Percentiles rank a stretch among this genome's conserved stretches.
These are phyloP conservation scores for Ulota crispa DNA, from an alignment of 225 moss, liverwort and hornwort genomes.

Conservation along the genomic window DNA sequence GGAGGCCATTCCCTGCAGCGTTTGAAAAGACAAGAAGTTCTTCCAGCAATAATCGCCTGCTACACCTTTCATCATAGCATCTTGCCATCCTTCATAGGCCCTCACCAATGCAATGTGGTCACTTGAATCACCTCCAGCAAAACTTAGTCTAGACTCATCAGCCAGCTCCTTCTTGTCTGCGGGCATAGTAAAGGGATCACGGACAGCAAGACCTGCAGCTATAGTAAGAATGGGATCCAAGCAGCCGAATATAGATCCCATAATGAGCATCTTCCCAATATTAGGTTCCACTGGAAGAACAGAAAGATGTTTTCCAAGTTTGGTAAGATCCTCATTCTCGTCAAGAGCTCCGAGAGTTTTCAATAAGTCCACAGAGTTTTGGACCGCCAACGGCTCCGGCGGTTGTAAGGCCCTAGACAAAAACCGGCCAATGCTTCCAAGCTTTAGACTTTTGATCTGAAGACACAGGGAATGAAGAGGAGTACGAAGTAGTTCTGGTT, in stretches of 20 bases:
- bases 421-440: conserved; percentile 85
- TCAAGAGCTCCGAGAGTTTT: conserved; percentile 94
- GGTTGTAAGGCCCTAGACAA: conserved; percentile 87
- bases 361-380: conserved; percentile 84
- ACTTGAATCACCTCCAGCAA: conserved; percentile 80
- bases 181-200: conserved; percentile 85
- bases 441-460: conserved; percentile 91
- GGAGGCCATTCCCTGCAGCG: conserved; percentile 83
- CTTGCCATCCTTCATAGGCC: conserved; percentile 91
- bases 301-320: conserved; percentile 88
- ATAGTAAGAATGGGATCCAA: conserved; percentile 94
- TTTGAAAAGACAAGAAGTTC: conserved; percentile 91
- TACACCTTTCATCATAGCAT: conserved; percentile 56
- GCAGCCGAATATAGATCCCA: conserved; percentile 87
- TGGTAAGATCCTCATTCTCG: conserved; percentile 77
- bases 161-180: conserved; percentile 89
- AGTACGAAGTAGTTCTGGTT: conserved; percentile 92
- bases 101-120: conserved; percentile 91
- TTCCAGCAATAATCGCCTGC: conserved; percentile 89
- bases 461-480: conserved; percentile 96
- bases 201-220: conserved; percentile 81
- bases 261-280: conserved; percentile 94
- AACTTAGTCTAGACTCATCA: conserved; percentile 60
- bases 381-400: conserved; percentile 84
- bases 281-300: conserved; percentile 90